Percentiles rank a stretch among this genome's conserved stretches.
phyloP scores from a whole-genome alignment of 225 moss, liverwort and hornwort genomes.

The Physcomitrellopsis africana region DNA sequence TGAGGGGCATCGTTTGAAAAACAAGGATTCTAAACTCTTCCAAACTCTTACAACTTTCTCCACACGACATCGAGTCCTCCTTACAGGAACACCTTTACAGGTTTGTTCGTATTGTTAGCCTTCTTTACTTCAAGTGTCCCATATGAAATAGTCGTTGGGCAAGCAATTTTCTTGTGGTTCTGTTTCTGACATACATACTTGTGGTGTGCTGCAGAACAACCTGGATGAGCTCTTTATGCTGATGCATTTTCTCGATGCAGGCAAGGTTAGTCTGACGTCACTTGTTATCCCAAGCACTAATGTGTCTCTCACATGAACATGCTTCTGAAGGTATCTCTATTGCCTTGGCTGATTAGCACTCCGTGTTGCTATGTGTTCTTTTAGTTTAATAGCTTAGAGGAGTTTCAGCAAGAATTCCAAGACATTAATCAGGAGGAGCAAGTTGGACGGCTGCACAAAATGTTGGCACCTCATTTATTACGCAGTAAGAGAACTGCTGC shows the following conservation, averaged over 20 bases:
- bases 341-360: constrained; percentile 4
- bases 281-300: not conserved
- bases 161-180: constrained; percentile 3
- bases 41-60: constrained; percentile 65
- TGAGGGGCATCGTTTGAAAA: constrained; percentile 79
- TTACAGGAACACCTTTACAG: constrained; percentile 78
- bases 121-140: not conserved
- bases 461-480: constrained; percentile 62
- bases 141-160: not conserved
- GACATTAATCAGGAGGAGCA: constrained; percentile 84
- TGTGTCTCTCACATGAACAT: not conserved
- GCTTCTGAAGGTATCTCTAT: not conserved
- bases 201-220: constrained; percentile 53
- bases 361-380: constrained; percentile 6
- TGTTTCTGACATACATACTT: constrained; percentile 1
- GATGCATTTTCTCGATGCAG: constrained; percentile 74
- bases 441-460: constrained; percentile 65
- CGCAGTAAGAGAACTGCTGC: constrained; percentile 51
- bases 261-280: constrained; percentile 50
- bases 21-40: constrained; percentile 78
- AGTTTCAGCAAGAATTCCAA: constrained; percentile 77
- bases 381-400: constrained; percentile 72
- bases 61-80: constrained; percentile 66
- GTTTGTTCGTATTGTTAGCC: constrained; percentile 31
- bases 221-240: constrained; percentile 76